Percentiles rank a stretch among this genome's conserved stretches.
phyloP scores from a whole-genome alignment of 2,329 filamentous ascomycete genomes.

The Tolypocladium ovalisporum region DNA sequence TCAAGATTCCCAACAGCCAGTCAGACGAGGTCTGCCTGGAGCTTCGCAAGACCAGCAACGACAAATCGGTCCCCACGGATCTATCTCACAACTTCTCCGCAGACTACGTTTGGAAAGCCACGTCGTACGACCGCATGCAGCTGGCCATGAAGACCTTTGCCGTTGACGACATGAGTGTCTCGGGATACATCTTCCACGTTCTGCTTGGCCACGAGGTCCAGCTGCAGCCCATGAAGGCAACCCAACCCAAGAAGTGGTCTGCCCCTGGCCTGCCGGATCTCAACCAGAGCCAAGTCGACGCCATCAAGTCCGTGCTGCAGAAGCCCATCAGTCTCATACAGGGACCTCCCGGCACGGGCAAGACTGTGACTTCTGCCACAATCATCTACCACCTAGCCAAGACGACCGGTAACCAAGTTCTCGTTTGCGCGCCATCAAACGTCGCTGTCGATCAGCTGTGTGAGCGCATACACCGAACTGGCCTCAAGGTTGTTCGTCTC shows the following conservation, averaged over 20 bases:
- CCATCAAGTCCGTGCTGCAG: conserved; percentile 89
- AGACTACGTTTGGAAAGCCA: conserved; percentile 99
- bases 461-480: conserved; percentile 89
- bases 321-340: conserved; percentile 94
- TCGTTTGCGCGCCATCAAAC: conserved; percentile 96
- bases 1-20: conserved; percentile 99
- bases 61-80: conserved; percentile 91
- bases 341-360: conserved; percentile 91
- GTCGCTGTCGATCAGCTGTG: conserved; percentile 97
- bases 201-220: conserved; percentile 92
- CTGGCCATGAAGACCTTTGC: conserved; percentile 99
- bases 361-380: conserved; percentile 96
- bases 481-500: conserved; percentile 90
- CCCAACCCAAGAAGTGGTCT: conserved; percentile 92
- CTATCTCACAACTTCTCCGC: conserved; percentile 97
- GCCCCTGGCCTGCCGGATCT: conserved; percentile 89
- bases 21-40: conserved; percentile 96
- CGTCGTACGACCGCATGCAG: conserved; percentile 98
- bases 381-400: conserved; percentile 98
- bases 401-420: conserved; percentile 85
- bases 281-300: conserved; percentile 90
- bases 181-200: conserved; percentile 97
- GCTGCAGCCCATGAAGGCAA: conserved; percentile 88
- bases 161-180: conserved; percentile 95
- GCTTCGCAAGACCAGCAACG: conserved; percentile 84